These are phyloP conservation scores for Phaeotremella skinneri DNA, from an alignment of 768 basidiomycete genomes.

Conservation along the genomic window DNA sequence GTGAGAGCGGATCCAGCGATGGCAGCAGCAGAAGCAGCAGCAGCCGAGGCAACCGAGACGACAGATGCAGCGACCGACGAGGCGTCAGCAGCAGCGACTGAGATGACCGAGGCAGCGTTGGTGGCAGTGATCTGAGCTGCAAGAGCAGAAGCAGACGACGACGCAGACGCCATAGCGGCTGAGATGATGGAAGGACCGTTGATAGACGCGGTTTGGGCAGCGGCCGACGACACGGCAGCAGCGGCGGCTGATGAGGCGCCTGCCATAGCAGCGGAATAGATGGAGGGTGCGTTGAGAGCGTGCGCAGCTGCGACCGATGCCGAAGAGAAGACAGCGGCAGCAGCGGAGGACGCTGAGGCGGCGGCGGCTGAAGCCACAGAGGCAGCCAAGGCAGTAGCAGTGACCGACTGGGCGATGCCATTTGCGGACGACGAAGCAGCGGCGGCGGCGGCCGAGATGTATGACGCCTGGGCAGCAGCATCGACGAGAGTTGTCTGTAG, in stretches of 20 bases:
- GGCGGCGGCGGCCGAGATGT: background rate
- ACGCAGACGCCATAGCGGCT: background rate
- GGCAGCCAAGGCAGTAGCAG: slow-evolving; percentile 8
- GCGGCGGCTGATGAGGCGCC: background rate
- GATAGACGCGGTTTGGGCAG: background rate
- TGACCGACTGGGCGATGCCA: background rate
- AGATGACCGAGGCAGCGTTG: background rate
- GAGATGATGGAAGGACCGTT: background rate
- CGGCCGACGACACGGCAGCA: background rate
- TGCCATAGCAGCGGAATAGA: slow-evolving; percentile 1
- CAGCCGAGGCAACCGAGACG: slow-evolving; percentile 15
- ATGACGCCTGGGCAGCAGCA: background rate
- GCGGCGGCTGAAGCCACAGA: slow-evolving; percentile 16
- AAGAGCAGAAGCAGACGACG: background rate
- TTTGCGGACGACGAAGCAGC: background rate
- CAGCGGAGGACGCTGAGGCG: background rate
- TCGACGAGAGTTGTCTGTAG: background rate
- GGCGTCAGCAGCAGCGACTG: background rate
- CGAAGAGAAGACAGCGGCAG: slow-evolving; percentile 1
- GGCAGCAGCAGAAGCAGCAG: slow-evolving; percentile 12
- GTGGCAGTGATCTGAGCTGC: background rate
- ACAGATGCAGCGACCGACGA: slow-evolving; percentile 9
- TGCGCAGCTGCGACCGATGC: background rate
- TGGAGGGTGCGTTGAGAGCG: background rate
- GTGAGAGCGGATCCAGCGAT: no score